A percentile compares a stretch with the other conserved stretches of the same genome.
These are phyloP conservation scores for Vanrija sp. DNA, from an alignment of 1,284 basidiomycete species.

Conservation along the genomic window DNA sequence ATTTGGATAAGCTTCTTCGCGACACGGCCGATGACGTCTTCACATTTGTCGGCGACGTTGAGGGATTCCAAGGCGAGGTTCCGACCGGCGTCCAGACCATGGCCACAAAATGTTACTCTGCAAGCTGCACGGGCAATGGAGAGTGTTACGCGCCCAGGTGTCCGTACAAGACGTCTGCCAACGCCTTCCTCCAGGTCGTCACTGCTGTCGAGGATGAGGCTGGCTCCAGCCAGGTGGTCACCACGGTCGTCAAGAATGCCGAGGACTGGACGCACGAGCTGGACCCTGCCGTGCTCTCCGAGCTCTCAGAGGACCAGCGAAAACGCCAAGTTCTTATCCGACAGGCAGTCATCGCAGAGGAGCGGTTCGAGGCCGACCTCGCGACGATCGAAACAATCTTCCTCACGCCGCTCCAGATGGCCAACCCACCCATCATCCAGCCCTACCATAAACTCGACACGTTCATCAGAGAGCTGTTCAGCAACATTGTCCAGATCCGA, in stretches of 20 bases:
- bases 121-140: slow-evolving; percentile 43
- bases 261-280: slow-evolving; percentile 68
- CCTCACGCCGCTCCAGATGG: slow-evolving; percentile 67
- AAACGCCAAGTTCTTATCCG: slow-evolving; percentile 85
- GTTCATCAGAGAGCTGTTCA: slow-evolving; percentile 82
- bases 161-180: slow-evolving; percentile 55
- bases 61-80: slow-evolving; percentile 38
- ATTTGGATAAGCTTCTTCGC: slow-evolving; percentile 65
- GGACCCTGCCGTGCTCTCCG: slow-evolving; percentile 61
- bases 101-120: slow-evolving; percentile 70
- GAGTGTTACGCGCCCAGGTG: slow-evolving; percentile 65
- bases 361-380: slow-evolving; percentile 84
- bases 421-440: slow-evolving; percentile 67
- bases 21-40: slow-evolving; percentile 94
- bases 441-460: slow-evolving; percentile 62
- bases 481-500: slow-evolving; percentile 77
- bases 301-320: slow-evolving; percentile 70
- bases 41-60: slow-evolving; percentile 86
- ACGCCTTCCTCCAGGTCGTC: slow-evolving; percentile 25
- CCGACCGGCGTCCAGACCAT: slow-evolving; percentile 59
- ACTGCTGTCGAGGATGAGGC: slow-evolving; percentile 5
- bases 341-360: slow-evolving; percentile 85
- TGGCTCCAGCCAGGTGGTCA: neutral
- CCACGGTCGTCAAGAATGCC: neutral
- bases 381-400: slow-evolving; percentile 76